phyloP scores from a whole-genome alignment of 805 yeast species.

The Ogataea haglerorum region DNA sequence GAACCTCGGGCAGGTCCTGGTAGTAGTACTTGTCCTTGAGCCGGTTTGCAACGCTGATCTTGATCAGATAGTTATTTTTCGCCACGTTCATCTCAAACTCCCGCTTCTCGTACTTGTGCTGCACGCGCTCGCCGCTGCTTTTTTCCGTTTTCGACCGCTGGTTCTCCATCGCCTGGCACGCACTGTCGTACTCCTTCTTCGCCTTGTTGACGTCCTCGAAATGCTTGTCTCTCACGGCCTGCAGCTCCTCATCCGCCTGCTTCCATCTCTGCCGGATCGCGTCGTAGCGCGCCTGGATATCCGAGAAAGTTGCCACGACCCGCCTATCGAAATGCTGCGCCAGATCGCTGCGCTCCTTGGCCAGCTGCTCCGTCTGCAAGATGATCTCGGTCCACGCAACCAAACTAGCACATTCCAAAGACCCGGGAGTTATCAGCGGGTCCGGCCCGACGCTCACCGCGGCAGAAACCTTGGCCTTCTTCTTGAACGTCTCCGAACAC shows the following conservation, averaged over 20 bases:
- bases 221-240: conserved; percentile 42
- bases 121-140: conserved; percentile 45
- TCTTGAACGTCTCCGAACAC: conserved; percentile 66
- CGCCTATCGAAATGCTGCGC: conserved; percentile 57
- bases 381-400: conserved; percentile 90
- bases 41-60: conserved; percentile 81
- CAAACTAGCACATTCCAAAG: conserved; percentile 80
- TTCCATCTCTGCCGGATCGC: conserved; percentile 54
- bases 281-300: conserved; percentile 51
- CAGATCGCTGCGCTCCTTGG: conserved; percentile 61
- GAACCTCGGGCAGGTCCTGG: conserved; percentile 87
- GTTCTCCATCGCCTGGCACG: conserved; percentile 76
- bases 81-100: conserved; percentile 79
- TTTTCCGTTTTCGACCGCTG: conserved; percentile 74
- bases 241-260: conserved; percentile 56
- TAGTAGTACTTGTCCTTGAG: conserved; percentile 88
- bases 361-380: conserved; percentile 75
- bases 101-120: conserved; percentile 54
- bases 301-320: conserved; percentile 57
- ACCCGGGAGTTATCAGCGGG: conserved; percentile 92
- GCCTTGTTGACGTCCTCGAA: conserved; percentile 59
- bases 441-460: conserved; percentile 82
- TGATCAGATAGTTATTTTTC: conserved; percentile 81
- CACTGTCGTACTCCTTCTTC: conserved; percentile 74
- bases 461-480: conserved; percentile 68